Evolutionary conservation across 1,284 basidiomycete species (phyloP).

Genomic region (Boletellus deceptivus): DNA sequence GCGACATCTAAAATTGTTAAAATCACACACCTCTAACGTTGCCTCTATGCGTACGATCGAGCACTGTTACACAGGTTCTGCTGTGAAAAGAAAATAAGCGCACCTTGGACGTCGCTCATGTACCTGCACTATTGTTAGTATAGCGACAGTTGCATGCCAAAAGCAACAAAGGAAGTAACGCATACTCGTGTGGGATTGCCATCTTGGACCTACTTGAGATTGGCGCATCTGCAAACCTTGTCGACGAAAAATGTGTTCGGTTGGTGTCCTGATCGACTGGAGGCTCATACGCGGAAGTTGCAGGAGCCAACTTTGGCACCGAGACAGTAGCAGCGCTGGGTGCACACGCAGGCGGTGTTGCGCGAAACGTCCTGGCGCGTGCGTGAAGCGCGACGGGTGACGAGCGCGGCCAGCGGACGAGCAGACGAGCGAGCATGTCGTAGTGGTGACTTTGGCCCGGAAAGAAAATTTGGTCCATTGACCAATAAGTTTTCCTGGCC

Average conservation of each 20-base stretch:
- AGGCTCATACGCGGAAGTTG: constrained; percentile 2
- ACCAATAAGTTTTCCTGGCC: constrained; percentile 11
- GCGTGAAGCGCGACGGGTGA: constrained; percentile 14
- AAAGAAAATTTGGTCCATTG: too few relatives aligned
- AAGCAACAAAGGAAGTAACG: constrained; percentile 4
- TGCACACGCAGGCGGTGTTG: constrained; percentile 9
- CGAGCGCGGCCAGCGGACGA: constrained; percentile 25
- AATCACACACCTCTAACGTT: constrained; percentile 33
- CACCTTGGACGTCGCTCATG: constrained; percentile 44
- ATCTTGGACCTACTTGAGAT: constrained; percentile 35
- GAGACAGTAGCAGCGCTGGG: constrained; percentile 10
- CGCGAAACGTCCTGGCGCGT: constrained; percentile 15
- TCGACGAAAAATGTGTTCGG: constrained; percentile 28
- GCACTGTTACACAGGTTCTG: constrained; percentile 1
- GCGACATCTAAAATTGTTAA: not conserved
- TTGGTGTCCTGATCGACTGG: constrained; percentile 13
- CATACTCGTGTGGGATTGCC: constrained; percentile 43
- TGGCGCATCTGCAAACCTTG: constrained; percentile 28
- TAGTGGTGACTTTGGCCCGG: too few relatives aligned
- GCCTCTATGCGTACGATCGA: constrained; percentile 24
- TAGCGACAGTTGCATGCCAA: constrained; percentile 8
- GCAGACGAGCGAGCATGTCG: constrained; percentile 26
- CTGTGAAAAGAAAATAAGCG: constrained; percentile 4
- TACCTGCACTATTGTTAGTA: constrained; percentile 28
- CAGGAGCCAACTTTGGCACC: constrained; percentile 8